phyloP scores from a whole-genome alignment of 148 eudicot genomes.

The Chenopodium berlandieri region DNA sequence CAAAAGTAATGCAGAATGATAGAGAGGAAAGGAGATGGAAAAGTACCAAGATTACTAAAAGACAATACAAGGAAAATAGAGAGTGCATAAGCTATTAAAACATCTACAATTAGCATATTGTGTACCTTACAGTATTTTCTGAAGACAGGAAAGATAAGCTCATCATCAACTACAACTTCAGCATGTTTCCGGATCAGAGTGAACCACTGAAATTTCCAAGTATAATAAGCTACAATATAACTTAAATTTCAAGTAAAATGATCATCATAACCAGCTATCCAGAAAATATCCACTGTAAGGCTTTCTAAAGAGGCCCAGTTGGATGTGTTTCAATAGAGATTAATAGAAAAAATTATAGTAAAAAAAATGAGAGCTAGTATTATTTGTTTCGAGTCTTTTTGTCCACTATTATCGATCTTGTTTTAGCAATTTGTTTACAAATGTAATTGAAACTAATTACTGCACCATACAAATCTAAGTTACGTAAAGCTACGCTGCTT shows the following conservation, averaged over 20 bases:
- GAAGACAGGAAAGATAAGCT: conserved; percentile 67
- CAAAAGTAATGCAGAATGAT: background rate
- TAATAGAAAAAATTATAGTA: no score
- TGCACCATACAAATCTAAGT: background rate
- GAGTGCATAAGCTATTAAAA: conserved; percentile 1
- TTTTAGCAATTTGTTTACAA: no score
- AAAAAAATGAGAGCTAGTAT: no score
- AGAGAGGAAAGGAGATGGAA: background rate
- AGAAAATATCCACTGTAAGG: background rate
- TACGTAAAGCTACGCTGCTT: background rate
- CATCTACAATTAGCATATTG: conserved; percentile 17
- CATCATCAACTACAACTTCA: conserved; percentile 75
- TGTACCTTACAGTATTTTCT: conserved; percentile 83
- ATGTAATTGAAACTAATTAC: no score
- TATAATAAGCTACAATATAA: background rate
- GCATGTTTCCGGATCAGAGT: conserved; percentile 80
- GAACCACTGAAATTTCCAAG: conserved; percentile 62
- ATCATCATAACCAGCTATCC: background rate
- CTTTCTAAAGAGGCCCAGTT: background rate
- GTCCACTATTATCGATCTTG: no score
- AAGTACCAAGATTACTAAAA: background rate
- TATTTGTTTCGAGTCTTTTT: no score
- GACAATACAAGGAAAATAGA: background rate
- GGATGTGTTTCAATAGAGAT: no score
- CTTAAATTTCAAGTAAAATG: background rate